A percentile compares a stretch with the other conserved stretches of the same genome.
Evolutionary conservation across 2,329 filamentous ascomycete species (phyloP).

Genomic region (Chaetomium olivaceum): DNA sequence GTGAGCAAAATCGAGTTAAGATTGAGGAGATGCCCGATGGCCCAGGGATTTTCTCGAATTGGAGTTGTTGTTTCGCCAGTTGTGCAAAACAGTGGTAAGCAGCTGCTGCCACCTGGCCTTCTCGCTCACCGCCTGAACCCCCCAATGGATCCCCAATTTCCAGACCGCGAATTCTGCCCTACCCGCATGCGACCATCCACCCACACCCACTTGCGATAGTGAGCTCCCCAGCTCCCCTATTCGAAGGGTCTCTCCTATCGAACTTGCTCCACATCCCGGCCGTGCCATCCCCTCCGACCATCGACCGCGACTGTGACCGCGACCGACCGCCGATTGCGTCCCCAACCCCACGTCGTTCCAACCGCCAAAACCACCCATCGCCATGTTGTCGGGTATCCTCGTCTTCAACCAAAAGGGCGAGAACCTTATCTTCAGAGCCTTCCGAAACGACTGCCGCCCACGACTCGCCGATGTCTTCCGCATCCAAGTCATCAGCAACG

Average conservation of each 20-base stretch:
- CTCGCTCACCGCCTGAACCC: conserved; percentile 5
- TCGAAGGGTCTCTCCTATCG: neutral
- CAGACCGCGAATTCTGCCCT: conserved; percentile 10
- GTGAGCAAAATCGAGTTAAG: neutral
- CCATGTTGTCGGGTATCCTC: conserved; percentile 93
- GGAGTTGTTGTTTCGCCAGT: neutral
- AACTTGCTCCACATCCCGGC: neutral
- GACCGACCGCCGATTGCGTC: neutral
- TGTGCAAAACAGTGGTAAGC: neutral
- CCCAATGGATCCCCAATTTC: conserved; percentile 1
- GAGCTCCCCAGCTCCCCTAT: neutral
- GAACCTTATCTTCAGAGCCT: conserved; percentile 98
- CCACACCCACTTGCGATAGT: neutral
- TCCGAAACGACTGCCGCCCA: conserved; percentile 96
- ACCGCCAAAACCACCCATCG: neutral
- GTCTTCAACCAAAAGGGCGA: conserved; percentile 99
- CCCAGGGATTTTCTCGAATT: neutral
- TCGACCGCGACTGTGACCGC: neutral
- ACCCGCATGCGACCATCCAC: neutral
- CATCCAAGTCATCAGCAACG: conserved; percentile 98
- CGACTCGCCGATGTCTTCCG: conserved; percentile 98
- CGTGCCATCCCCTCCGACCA: neutral
- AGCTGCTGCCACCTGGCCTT: neutral
- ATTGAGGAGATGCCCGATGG: neutral
- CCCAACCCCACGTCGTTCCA: neutral